Base-by-base conservation (phyloP, 1,284 basidiomycete genomes). In the Schizophyllum amplum region DNA sequence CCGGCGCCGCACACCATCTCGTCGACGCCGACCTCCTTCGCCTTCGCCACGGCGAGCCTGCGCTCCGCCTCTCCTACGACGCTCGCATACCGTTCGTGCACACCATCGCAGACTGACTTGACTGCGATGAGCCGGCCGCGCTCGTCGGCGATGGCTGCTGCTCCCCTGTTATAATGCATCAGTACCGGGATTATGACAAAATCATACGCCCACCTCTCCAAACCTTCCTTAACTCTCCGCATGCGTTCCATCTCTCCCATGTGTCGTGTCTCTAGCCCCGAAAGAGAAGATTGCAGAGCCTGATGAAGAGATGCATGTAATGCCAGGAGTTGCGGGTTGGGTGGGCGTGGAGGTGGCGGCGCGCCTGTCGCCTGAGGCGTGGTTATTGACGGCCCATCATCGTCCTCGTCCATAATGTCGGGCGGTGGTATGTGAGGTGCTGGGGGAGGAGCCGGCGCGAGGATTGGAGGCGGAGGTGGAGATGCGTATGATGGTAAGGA, bases 101-200 rank as follows among this genome's bases (percentile, higher is more conserved):
- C 78, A 33, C 86, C 82, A 15, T 94, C 94, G 72, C 97, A 99
- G 7, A 99, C 94, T 64, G 92, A 91, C 58, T 87, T 80, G n/a
- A 99, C 97, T 22, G 94, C 95, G 70, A 91, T 87, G 24, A 99
- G 77, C n/a, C 97, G 81, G 4, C 86, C 90, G 85, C 93, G 94
- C 75, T 99, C 97, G 72, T 99, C 97, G 52, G 84, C 80, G 60
- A 99, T 91, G 4, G 95, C 95, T 17, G 94, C 94, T 67, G 89
- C 87, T 2, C 95, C 97, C 52, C 87, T 82, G 51, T 91, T 81
- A 59, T 33, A 13, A 6, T 33, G 27, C 27, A 33, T 33, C 6
- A 33, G 27, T 13, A 6, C 13, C 27, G 13, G 13, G 27, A 5
- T 33, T 33, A 6, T 13, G 13, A 13, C 13, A 33, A 13, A 33